A percentile compares a stretch with the other conserved stretches of the same genome.
phyloP scores from a whole-genome alignment of 1,139 yeast species.

The Nakaseomyces delphensis region DNA sequence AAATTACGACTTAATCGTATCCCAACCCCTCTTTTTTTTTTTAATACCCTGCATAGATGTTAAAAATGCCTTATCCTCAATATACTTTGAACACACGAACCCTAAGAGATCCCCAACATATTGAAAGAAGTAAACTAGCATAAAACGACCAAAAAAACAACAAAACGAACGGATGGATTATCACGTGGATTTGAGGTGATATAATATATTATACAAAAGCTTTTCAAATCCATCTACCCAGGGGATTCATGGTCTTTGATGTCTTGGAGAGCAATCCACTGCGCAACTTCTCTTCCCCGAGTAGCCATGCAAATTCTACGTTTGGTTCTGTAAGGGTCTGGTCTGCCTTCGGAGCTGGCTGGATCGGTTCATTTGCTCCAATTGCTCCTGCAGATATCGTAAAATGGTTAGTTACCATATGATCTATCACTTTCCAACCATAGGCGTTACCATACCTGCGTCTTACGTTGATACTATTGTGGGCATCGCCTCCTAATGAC shows the following conservation, averaged over 20 bases:
- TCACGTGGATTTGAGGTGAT: not conserved
- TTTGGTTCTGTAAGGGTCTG: not conserved
- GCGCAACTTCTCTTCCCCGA: constrained; percentile 1
- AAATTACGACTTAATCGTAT: no score
- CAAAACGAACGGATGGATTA: no score
- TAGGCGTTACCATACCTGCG: constrained; percentile 87
- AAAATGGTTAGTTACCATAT: constrained; percentile 61
- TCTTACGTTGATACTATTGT: constrained; percentile 83
- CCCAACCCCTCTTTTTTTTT: no score
- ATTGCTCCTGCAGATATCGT: not conserved
- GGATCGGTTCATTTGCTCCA: not conserved
- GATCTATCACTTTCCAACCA: constrained; percentile 94
- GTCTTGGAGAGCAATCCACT: not conserved
- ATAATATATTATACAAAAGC: not conserved
- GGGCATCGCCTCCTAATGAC: constrained; percentile 83
- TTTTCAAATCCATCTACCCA: not conserved
- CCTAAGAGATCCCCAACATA: constrained; percentile 5
- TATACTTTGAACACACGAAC: no score
- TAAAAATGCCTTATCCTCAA: no score
- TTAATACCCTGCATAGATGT: no score
- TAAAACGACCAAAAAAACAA: not conserved
- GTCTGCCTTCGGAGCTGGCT: not conserved
- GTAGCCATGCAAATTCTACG: not conserved
- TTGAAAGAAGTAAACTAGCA: no score
- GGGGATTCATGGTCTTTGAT: not conserved